Evolutionary conservation across 2,329 filamentous ascomycete genomes (phyloP).

Genomic region (Aspergillus pseudonomiae): DNA sequence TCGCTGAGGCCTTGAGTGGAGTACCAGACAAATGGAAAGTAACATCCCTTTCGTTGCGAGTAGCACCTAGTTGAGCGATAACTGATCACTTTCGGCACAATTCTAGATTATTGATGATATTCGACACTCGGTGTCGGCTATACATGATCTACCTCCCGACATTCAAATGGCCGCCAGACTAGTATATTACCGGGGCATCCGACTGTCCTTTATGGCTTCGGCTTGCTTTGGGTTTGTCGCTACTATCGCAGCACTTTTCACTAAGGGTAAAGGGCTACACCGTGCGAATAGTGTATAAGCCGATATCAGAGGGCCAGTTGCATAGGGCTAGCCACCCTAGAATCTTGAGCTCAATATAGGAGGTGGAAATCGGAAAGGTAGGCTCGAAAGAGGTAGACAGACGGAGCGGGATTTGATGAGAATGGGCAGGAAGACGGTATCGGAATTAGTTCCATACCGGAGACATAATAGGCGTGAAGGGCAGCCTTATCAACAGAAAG

Average conservation of each 20-base stretch:
- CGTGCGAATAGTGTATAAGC: not conserved
- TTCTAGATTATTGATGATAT: conserved; percentile 63
- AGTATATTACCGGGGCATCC: conserved; percentile 64
- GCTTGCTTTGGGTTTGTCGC: conserved; percentile 56
- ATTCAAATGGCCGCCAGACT: conserved; percentile 59
- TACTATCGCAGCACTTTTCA: conserved; percentile 52
- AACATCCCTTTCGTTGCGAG: conserved; percentile 35
- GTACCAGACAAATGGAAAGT: conserved; percentile 63
- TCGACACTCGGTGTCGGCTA: conserved; percentile 61
- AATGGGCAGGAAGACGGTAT: not conserved
- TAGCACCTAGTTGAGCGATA: conserved; percentile 13
- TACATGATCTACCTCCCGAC: conserved; percentile 59
- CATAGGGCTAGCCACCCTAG: not conserved
- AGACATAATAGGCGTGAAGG: not conserved
- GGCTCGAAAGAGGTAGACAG: not conserved
- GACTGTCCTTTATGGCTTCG: conserved; percentile 59
- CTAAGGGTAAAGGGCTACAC: conserved; percentile 39
- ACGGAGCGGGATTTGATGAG: not conserved
- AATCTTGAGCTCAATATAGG: not conserved
- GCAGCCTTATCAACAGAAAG: not conserved
- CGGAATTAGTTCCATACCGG: not conserved
- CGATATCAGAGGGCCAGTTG: not conserved
- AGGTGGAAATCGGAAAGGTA: not conserved
- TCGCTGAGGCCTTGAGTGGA: conserved; percentile 58
- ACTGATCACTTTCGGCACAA: conserved; percentile 24